phyloP scores from a whole-genome alignment of 1,139 yeast species.

The Debaryomyces robertsiae region DNA sequence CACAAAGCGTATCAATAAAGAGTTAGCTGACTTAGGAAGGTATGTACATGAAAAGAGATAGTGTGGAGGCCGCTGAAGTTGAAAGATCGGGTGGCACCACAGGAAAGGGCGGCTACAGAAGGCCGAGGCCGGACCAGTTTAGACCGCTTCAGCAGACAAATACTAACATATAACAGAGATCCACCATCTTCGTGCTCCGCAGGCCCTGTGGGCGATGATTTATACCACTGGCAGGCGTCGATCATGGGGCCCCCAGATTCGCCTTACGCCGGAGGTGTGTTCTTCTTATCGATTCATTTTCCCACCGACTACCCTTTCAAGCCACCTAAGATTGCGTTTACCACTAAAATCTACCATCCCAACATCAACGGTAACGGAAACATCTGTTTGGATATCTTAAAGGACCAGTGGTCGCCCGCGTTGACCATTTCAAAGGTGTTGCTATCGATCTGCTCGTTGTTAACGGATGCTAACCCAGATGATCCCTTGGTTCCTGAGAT shows the following conservation, averaged over 20 bases:
- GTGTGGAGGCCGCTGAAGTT: no score
- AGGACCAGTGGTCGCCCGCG: constrained; percentile 93
- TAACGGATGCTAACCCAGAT: constrained; percentile 98
- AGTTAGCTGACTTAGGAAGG: constrained; percentile 92
- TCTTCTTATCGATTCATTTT: constrained; percentile 87
- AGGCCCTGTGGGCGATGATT: constrained; percentile 97
- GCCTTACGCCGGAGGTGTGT: constrained; percentile 92
- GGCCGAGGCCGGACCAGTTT: not conserved
- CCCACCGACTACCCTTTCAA: constrained; percentile 95
- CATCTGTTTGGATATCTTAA: constrained; percentile 81
- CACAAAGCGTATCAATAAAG: constrained; percentile 93
- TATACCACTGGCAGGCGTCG: constrained; percentile 96
- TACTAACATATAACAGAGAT: constrained; percentile 63
- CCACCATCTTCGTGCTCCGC: constrained; percentile 99
- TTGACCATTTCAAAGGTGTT: constrained; percentile 86
- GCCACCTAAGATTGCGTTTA: constrained; percentile 90
- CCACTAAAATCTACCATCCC: constrained; percentile 89
- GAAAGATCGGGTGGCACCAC: not conserved
- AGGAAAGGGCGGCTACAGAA: not conserved
- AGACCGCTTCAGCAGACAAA: not conserved
- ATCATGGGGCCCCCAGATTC: constrained; percentile 96
- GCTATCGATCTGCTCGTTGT: constrained; percentile 83
- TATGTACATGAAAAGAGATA: constrained; percentile 49
- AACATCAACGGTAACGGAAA: constrained; percentile 87
- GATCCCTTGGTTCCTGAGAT: constrained; percentile 99